Percentiles rank a stretch among this genome's conserved stretches.
phyloP scores from a whole-genome alignment of 2,329 filamentous ascomycete genomes.

The Neurospora sp. region DNA sequence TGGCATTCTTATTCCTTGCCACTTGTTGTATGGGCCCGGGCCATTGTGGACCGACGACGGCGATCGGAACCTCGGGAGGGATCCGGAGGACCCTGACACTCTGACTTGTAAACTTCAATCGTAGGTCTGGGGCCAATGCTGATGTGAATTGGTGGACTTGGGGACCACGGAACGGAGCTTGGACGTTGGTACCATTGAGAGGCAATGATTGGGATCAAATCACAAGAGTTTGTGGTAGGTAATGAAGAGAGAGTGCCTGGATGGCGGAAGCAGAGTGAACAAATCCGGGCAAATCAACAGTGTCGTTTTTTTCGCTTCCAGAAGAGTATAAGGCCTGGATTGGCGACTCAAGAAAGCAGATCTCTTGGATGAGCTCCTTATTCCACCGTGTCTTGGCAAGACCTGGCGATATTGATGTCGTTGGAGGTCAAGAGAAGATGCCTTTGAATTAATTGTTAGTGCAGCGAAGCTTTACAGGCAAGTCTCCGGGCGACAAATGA shows the following conservation, averaged over 20 bases:
- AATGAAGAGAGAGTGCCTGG: background rate
- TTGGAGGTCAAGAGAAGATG: background rate
- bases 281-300: background rate
- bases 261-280: background rate
- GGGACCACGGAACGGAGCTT: background rate
- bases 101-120: background rate
- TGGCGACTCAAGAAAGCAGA: background rate
- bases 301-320: background rate
- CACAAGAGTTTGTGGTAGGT: background rate
- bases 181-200: background rate
- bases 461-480: background rate
- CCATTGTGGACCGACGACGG: background rate
- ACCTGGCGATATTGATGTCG: background rate
- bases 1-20: background rate
- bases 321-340: background rate
- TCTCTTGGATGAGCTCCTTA: background rate
- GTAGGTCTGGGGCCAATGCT: background rate
- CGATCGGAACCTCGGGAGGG: background rate
- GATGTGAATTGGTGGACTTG: background rate
- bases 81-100: background rate
- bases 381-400: background rate
- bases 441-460: too few species aligned
- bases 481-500: background rate
- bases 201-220: background rate
- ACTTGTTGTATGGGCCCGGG: background rate